These are phyloP conservation scores for Fusarium sarcochroum DNA, from an alignment of 2,329 filamentous ascomycete genomes.

Conservation along the genomic window DNA sequence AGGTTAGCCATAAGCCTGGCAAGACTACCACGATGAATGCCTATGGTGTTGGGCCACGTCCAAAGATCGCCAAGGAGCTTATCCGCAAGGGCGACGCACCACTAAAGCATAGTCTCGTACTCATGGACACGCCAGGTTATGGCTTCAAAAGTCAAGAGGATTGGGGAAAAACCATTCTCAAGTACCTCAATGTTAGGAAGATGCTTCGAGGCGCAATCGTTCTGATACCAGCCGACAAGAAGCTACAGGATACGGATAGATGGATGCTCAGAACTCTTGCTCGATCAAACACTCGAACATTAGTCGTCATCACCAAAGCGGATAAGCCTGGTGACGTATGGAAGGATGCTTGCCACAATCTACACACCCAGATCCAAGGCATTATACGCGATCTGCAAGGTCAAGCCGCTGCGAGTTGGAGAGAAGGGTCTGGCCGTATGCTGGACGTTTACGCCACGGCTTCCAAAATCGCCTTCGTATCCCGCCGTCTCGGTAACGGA, in stretches of 20 bases:
- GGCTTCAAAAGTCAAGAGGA: conserved; percentile 61
- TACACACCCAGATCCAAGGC: conserved; percentile 48
- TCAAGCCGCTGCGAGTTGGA: conserved; percentile 47
- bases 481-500: conserved; percentile 51
- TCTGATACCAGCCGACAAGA: conserved; percentile 67
- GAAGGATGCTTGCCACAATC: conserved; percentile 45
- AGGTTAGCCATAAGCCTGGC: conserved; percentile 65
- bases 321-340: conserved; percentile 61
- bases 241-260: conserved; percentile 63
- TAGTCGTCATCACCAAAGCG: conserved; percentile 69
- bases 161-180: conserved; percentile 67
- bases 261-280: conserved; percentile 64
- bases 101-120: conserved; percentile 62
- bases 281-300: conserved; percentile 60
- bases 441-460: conserved; percentile 55
- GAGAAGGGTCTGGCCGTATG: conserved; percentile 48
- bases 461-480: conserved; percentile 53
- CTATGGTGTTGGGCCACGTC: conserved; percentile 66
- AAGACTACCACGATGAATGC: conserved; percentile 69
- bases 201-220: conserved; percentile 67
- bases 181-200: conserved; percentile 64
- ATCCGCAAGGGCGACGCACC: conserved; percentile 55
- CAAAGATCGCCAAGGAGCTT: conserved; percentile 47
- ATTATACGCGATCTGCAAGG: conserved; percentile 47
- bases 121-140: conserved; percentile 68